Conservation (phyloP, 306 rosid genomes). For the Datisca glomerata region DNA sequence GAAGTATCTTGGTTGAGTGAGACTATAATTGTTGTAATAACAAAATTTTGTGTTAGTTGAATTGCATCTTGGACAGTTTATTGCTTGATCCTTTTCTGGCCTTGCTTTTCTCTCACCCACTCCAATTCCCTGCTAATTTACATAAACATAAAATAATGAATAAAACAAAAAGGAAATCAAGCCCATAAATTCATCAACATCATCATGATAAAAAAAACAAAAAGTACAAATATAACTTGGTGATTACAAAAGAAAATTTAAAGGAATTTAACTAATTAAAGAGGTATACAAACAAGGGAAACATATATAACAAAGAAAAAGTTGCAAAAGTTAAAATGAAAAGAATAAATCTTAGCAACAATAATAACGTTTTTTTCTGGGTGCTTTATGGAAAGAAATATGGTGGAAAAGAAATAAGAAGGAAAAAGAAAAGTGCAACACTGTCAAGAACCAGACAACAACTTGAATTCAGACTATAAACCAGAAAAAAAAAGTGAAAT, state of each 20-base stretch:
- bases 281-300: slow-evolving; percentile 22
- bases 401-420: background rate
- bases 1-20: slow-evolving; percentile 91
- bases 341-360: slow-evolving; percentile 3
- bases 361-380: slow-evolving; percentile 30
- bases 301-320: background rate
- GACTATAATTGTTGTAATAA: slow-evolving; percentile 88
- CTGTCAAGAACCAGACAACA: slow-evolving; percentile 18
- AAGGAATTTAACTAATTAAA: background rate
- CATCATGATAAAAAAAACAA: too few species aligned
- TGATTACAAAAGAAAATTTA: background rate
- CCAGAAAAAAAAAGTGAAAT: slow-evolving; percentile 17
- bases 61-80: slow-evolving; percentile 96
- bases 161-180: slow-evolving; percentile 1
- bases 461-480: slow-evolving; percentile 10
- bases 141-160: slow-evolving; percentile 1
- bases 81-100: slow-evolving; percentile 70
- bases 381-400: slow-evolving; percentile 26
- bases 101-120: slow-evolving; percentile 63
- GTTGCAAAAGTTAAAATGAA: background rate
- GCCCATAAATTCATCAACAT: too few species aligned
- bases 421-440: slow-evolving; percentile 31
- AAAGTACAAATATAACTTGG: too few species aligned
- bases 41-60: slow-evolving; percentile 94
- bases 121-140: slow-evolving; percentile 41